Conservation (phyloP, 2,329 filamentous ascomycete species). For the Myriangium duriaei region DNA sequence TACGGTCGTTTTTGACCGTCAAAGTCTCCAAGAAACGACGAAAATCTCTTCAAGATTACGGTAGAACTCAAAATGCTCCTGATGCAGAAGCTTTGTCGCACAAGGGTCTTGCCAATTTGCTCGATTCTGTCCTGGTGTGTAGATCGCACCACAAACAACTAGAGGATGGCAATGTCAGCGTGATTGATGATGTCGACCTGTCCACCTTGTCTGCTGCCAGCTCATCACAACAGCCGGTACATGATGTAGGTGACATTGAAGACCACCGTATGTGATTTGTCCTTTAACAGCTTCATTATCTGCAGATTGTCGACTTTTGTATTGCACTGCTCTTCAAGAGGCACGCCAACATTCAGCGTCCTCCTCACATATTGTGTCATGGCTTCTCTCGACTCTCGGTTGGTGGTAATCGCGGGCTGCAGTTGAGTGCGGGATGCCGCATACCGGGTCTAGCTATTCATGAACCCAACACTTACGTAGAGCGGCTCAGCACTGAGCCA, state of each 20-base stretch:
- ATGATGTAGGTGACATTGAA: constrained; percentile 29
- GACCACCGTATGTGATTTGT: constrained; percentile 34
- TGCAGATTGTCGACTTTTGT: constrained; percentile 36
- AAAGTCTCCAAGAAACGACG: constrained; percentile 46
- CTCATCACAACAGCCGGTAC: constrained; percentile 25
- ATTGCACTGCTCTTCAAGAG: constrained; percentile 66
- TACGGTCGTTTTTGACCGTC: constrained; percentile 58
- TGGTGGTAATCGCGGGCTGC: constrained; percentile 18
- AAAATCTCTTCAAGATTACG: constrained; percentile 40
- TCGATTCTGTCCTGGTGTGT: constrained; percentile 61
- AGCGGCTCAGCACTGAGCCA: constrained; percentile 51
- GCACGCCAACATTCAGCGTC: constrained; percentile 36
- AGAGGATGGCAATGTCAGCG: constrained; percentile 24
- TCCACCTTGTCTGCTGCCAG: constrained; percentile 31
- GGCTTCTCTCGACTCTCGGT: constrained; percentile 51
- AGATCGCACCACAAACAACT: constrained; percentile 33
- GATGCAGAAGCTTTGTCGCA: constrained; percentile 12
- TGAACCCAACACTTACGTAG: constrained; percentile 58
- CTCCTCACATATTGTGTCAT: constrained; percentile 69
- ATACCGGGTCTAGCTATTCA: constrained; percentile 55
- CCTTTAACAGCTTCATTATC: too few species aligned
- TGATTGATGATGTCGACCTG: constrained; percentile 28
- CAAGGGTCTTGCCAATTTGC: constrained; percentile 38
- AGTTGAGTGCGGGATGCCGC: constrained; percentile 27
- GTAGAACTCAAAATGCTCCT: constrained; percentile 24